These are phyloP conservation scores for Ruellia speciosa DNA, from an alignment of 305 asterid species.

Conservation along the genomic window DNA sequence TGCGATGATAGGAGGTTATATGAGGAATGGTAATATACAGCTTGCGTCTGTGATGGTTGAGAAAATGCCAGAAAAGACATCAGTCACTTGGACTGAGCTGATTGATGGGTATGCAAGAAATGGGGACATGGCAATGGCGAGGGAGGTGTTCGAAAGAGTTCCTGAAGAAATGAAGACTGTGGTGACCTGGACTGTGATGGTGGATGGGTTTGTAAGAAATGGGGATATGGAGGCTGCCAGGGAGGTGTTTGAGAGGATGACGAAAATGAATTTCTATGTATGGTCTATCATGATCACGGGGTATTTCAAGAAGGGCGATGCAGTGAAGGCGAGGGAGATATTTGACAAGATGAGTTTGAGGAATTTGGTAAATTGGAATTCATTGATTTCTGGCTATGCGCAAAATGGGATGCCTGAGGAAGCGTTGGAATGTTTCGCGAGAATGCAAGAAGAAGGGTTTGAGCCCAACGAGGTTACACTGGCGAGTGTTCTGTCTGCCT, in stretches of 20 bases:
- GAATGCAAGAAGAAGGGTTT: slow-evolving; percentile 56
- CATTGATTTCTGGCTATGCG: slow-evolving; percentile 64
- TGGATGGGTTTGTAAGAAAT: slow-evolving; percentile 42
- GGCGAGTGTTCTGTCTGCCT: slow-evolving; percentile 60
- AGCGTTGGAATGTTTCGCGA: slow-evolving; percentile 42
- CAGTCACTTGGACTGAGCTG: slow-evolving; percentile 80
- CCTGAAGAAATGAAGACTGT: slow-evolving; percentile 54
- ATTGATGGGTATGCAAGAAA: slow-evolving; percentile 56
- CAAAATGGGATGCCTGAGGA: slow-evolving; percentile 58
- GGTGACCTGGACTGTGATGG: slow-evolving; percentile 74
- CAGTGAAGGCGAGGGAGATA: slow-evolving; percentile 40
- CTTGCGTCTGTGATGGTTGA: slow-evolving; percentile 40
- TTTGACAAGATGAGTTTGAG: slow-evolving; percentile 51
- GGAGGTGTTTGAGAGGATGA: slow-evolving; percentile 54
- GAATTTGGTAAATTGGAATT: slow-evolving; percentile 78
- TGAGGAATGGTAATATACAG: slow-evolving; percentile 33
- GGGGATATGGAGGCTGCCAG: slow-evolving; percentile 66
- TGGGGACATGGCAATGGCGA: slow-evolving; percentile 50
- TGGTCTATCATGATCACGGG: slow-evolving; percentile 71
- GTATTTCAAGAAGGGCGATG: slow-evolving; percentile 61
- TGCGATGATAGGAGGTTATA: slow-evolving; percentile 65
- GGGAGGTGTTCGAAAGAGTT: slow-evolving; percentile 38
- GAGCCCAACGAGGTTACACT: slow-evolving; percentile 67
- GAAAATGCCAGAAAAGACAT: slow-evolving; percentile 35
- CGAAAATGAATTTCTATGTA: slow-evolving; percentile 40